Evolutionary conservation across 441 rosid genomes (phyloP).

Genomic region (Melianthus villosus): DNA sequence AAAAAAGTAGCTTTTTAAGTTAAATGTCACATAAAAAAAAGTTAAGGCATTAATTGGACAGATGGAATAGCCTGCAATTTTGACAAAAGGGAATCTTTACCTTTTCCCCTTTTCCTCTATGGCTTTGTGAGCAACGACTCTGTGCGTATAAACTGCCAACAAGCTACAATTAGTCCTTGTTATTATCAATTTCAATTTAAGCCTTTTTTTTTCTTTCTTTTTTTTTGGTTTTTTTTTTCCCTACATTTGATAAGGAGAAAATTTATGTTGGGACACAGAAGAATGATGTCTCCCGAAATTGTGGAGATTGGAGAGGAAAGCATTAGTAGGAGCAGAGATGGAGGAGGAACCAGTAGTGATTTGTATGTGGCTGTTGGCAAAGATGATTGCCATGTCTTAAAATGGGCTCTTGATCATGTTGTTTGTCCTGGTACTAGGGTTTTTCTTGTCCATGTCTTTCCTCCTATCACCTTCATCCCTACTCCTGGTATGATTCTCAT

Average conservation of each 20-base stretch:
- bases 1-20: no score
- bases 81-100: no score
- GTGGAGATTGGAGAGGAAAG: conserved; percentile 50
- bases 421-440: conserved; percentile 25
- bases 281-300: conserved; percentile 38
- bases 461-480: conserved; percentile 34
- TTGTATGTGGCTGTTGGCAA: conserved; percentile 53
- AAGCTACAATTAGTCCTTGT: conserved; percentile 13
- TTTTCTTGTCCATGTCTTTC: conserved; percentile 44
- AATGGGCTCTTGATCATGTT: conserved; percentile 46
- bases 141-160: conserved; percentile 10
- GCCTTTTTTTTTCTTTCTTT: not conserved
- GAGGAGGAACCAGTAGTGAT: conserved; percentile 16
- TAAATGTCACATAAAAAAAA: no score
- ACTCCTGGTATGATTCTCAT: conserved; percentile 30
- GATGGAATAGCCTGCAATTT: conserved; percentile 20
- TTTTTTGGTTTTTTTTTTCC: not conserved
- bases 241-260: conserved; percentile 11
- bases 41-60: no score
- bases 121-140: conserved; percentile 41
- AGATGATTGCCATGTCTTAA: conserved; percentile 35
- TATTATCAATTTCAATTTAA: conserved; percentile 11
- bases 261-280: conserved; percentile 5
- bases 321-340: conserved; percentile 16
- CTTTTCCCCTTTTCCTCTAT: conserved; percentile 12